Evolutionary conservation across 768 basidiomycete genomes (phyloP).

Genomic region (Leccinum rimulosum): DNA sequence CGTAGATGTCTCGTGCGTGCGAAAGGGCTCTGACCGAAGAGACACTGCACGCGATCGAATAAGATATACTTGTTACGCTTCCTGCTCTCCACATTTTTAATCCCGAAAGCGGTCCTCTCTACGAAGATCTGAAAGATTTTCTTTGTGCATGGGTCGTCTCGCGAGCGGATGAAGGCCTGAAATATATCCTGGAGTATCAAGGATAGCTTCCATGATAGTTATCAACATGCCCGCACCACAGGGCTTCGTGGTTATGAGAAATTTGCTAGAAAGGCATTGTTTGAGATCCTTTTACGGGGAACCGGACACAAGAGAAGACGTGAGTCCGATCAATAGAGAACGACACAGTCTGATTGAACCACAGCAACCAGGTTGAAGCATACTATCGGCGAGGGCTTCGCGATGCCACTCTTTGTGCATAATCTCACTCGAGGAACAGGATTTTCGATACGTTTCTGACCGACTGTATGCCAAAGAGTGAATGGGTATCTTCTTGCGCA

Average conservation of each 20-base stretch:
- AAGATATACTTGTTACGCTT: constrained; percentile 72
- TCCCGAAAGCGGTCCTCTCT: constrained; percentile 71
- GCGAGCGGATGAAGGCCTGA: constrained; percentile 77
- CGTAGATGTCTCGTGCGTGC: constrained; percentile 71
- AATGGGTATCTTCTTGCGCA: constrained; percentile 20
- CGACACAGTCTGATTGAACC: constrained; percentile 29
- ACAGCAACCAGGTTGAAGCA: constrained; percentile 66
- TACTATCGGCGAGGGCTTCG: constrained; percentile 71
- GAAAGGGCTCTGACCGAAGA: constrained; percentile 60
- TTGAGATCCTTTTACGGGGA: constrained; percentile 84
- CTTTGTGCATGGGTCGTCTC: constrained; percentile 86
- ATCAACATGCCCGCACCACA: constrained; percentile 75
- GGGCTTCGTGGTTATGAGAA: constrained; percentile 81
- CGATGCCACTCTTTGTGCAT: background rate
- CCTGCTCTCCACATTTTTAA: constrained; percentile 81
- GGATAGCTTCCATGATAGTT: constrained; percentile 82
- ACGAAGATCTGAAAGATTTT: constrained; percentile 77
- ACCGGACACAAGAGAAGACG: constrained; percentile 68
- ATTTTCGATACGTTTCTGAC: constrained; percentile 92
- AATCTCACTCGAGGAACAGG: constrained; percentile 38
- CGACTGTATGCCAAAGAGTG: constrained; percentile 92
- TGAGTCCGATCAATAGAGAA: constrained; percentile 40
- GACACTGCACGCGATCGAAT: constrained; percentile 58
- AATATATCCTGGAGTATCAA: constrained; percentile 70
- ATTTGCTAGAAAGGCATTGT: constrained; percentile 82